phyloP scores from a whole-genome alignment of 805 yeast species.

The Blastobotrys terrestris region DNA sequence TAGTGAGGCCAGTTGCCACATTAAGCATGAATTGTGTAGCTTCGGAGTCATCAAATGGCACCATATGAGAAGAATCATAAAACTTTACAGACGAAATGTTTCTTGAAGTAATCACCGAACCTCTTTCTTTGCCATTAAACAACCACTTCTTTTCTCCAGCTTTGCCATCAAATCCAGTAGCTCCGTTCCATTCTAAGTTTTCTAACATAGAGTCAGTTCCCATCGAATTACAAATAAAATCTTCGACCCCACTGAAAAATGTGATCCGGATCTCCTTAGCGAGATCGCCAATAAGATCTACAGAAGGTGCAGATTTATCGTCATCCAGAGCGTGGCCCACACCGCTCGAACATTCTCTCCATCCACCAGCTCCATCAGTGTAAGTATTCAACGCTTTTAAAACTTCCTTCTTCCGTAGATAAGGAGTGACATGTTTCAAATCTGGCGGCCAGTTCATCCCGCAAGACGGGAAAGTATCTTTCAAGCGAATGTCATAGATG shows the following conservation, averaged over 20 bases:
- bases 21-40: conserved; percentile 68
- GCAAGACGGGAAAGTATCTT: conserved; percentile 75
- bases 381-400: conserved; percentile 45
- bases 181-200: conserved; percentile 60
- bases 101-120: conserved; percentile 48
- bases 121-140: conserved; percentile 38
- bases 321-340: conserved; percentile 54
- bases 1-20: conserved; percentile 26
- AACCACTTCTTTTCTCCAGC: conserved; percentile 38
- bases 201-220: conserved; percentile 68
- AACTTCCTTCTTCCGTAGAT: conserved; percentile 43
- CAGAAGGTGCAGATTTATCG: conserved; percentile 49
- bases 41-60: conserved; percentile 74
- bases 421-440: conserved; percentile 43
- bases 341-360: conserved; percentile 72
- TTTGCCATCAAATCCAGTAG: conserved; percentile 27
- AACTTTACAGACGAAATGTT: conserved; percentile 74
- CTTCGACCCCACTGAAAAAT: conserved; percentile 82
- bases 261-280: conserved; percentile 54
- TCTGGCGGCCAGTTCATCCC: conserved; percentile 90
- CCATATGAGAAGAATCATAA: conserved; percentile 85
- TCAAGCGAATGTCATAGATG: conserved; percentile 71
- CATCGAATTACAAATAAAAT: conserved; percentile 75
- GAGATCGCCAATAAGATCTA: conserved; percentile 60
- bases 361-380: conserved; percentile 35